A percentile compares a stretch with the other conserved stretches of the same genome.
phyloP scores from a whole-genome alignment of 805 yeast species.

The Metschnikowia gelsemii region DNA sequence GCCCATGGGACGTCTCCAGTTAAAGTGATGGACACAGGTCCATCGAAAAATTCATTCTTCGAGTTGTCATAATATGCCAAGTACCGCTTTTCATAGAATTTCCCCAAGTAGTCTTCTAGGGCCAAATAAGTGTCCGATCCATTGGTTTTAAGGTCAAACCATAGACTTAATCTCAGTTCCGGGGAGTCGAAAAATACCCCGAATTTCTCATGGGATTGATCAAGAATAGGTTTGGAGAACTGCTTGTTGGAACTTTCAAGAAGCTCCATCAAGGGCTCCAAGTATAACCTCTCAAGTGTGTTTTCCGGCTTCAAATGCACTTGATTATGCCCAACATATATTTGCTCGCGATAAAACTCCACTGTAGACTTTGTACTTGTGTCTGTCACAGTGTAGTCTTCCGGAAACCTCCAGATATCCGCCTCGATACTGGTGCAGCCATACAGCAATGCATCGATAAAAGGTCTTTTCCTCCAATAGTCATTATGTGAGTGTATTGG shows the following conservation, averaged over 20 bases:
- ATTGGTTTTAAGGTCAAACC: constrained; percentile 62
- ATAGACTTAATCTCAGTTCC: constrained; percentile 53
- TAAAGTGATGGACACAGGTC: constrained; percentile 61
- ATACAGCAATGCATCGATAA: constrained; percentile 53
- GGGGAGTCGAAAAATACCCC: constrained; percentile 45
- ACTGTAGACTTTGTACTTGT: constrained; percentile 29
- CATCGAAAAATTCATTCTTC: constrained; percentile 35
- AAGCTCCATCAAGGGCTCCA: constrained; percentile 51
- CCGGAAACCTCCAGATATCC: constrained; percentile 56
- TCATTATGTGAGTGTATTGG: constrained; percentile 69
- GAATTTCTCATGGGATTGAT: constrained; percentile 21
- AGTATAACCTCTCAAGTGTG: constrained; percentile 51
- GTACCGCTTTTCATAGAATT: constrained; percentile 49
- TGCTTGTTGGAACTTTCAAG: constrained; percentile 48
- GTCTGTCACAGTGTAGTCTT: constrained; percentile 29
- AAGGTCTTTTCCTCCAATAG: constrained; percentile 59
- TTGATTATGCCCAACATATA: constrained; percentile 65
- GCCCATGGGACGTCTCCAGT: constrained; percentile 65
- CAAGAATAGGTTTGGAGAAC: constrained; percentile 19
- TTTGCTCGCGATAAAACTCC: constrained; percentile 22
- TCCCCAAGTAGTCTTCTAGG: constrained; percentile 45
- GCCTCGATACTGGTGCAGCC: constrained; percentile 65
- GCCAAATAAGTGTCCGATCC: constrained; percentile 48
- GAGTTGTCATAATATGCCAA: constrained; percentile 48
- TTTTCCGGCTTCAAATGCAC: constrained; percentile 43